Evolutionary conservation across 495 filamentous ascomycete genomes (phyloP).

Genomic region (Oidiodendron maius): DNA sequence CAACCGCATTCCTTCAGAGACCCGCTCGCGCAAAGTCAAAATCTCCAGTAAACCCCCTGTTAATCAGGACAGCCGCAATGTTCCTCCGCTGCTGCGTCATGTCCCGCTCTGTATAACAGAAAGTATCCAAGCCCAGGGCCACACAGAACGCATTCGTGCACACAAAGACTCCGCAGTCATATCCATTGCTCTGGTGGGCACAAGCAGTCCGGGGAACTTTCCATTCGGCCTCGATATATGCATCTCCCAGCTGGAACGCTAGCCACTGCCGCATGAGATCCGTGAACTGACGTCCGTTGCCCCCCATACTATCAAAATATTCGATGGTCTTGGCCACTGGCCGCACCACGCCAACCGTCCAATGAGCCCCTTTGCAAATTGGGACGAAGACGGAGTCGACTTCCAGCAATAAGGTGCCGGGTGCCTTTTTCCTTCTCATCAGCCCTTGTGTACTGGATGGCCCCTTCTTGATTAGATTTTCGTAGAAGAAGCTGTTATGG

Average conservation of each 20-base stretch:
- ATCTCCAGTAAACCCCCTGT: slow-evolving; percentile 52
- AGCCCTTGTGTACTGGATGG: slow-evolving; percentile 43
- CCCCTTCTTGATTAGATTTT: slow-evolving; percentile 47
- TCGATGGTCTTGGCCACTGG: slow-evolving; percentile 58
- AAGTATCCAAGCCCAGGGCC: slow-evolving; percentile 56
- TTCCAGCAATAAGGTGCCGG: slow-evolving; percentile 44
- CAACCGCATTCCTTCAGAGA: slow-evolving; percentile 3
- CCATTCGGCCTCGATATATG: slow-evolving; percentile 62
- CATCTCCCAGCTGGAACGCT: slow-evolving; percentile 45
- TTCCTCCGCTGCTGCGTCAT: slow-evolving; percentile 52
- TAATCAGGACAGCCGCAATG: slow-evolving; percentile 65
- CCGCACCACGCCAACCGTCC: slow-evolving; percentile 61
- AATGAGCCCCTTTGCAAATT: slow-evolving; percentile 43
- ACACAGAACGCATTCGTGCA: slow-evolving; percentile 69
- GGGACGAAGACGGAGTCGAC: slow-evolving; percentile 60
- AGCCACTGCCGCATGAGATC: slow-evolving; percentile 49
- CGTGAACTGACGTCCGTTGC: slow-evolving; percentile 25
- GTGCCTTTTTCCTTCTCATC: slow-evolving; percentile 51
- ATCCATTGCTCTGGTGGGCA: slow-evolving; percentile 61
- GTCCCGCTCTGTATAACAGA: slow-evolving; percentile 48
- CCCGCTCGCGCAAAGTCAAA: slow-evolving; percentile 25
- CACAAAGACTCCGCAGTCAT: slow-evolving; percentile 78
- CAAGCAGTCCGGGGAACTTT: slow-evolving; percentile 33
- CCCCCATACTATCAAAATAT: slow-evolving; percentile 67
- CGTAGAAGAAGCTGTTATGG: slow-evolving; percentile 69